phyloP scores from a whole-genome alignment of 1,139 yeast species.

The Yamadazyma spencermartinsiae region DNA sequence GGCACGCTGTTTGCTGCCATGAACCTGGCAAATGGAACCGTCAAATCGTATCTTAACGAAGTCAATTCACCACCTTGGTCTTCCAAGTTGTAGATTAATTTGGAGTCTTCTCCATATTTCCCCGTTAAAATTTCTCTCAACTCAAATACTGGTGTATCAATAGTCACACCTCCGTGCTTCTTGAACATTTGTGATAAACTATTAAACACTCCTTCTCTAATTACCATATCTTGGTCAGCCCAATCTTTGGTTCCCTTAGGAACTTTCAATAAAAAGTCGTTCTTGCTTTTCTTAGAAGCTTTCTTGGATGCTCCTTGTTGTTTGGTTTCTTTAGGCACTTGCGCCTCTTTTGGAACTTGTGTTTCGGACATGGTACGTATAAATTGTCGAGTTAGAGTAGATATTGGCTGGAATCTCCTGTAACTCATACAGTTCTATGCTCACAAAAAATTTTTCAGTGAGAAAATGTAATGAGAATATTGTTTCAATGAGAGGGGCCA shows the following conservation, averaged over 20 bases:
- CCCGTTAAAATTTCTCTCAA: conserved; percentile 93
- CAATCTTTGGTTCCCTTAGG: conserved; percentile 98
- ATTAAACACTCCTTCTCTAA: conserved; percentile 82
- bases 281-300: conserved; percentile 31
- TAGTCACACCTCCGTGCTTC: conserved; percentile 96
- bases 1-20: conserved; percentile 93
- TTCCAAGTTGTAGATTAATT: conserved; percentile 89
- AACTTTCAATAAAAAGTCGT: conserved; percentile 73
- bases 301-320: conserved; percentile 12
- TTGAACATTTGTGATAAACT: conserved; percentile 75
- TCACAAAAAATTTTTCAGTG: conserved; percentile 1
- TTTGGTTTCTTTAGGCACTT: not conserved
- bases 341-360: too few relatives aligned
- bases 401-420: too few relatives aligned
- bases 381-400: not conserved
- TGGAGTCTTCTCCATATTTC: conserved; percentile 97
- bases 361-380: not conserved
- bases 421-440: not conserved
- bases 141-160: conserved; percentile 97
- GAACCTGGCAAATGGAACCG: conserved; percentile 96
- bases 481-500: too few relatives aligned
- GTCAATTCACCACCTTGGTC: conserved; percentile 99
- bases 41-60: conserved; percentile 90
- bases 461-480: not conserved
- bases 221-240: conserved; percentile 96